phyloP scores from a whole-genome alignment of 116 monocot genomes.

The Cymodocea nodosa region DNA sequence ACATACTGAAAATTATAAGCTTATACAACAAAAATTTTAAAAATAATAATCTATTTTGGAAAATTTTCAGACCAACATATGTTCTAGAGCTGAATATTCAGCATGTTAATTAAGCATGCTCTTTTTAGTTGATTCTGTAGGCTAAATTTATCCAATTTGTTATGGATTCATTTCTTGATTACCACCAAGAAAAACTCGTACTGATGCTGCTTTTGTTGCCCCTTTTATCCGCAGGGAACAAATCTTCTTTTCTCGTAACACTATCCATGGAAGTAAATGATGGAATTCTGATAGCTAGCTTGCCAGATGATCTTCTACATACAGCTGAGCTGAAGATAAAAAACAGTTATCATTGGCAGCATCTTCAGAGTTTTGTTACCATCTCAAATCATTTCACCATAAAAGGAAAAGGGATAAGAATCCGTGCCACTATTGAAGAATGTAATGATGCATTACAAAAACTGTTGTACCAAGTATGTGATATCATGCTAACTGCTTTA shows the following conservation, averaged over 20 bases:
- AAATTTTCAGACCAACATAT: too few species aligned
- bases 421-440: constrained; percentile 56
- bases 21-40: too few species aligned
- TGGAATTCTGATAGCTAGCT: constrained; percentile 37
- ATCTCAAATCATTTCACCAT: constrained; percentile 63
- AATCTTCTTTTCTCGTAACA: constrained; percentile 39
- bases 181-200: too few species aligned
- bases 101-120: too few species aligned
- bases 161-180: too few species aligned
- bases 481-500: background rate
- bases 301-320: constrained; percentile 48
- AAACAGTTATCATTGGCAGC: constrained; percentile 58
- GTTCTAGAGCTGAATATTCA: too few species aligned
- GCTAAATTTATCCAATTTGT: too few species aligned
- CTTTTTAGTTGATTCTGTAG: too few species aligned
- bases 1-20: too few species aligned
- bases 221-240: constrained; percentile 41
- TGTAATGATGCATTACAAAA: constrained; percentile 65
- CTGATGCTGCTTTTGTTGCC: too few species aligned
- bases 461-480: constrained; percentile 49
- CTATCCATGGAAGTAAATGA: constrained; percentile 68
- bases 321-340: constrained; percentile 52
- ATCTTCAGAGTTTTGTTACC: constrained; percentile 76
- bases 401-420: constrained; percentile 66
- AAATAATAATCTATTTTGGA: too few species aligned